These are phyloP conservation scores for Leishmania turanica DNA, from an alignment of 208 protist species.

Conservation along the genomic window DNA sequence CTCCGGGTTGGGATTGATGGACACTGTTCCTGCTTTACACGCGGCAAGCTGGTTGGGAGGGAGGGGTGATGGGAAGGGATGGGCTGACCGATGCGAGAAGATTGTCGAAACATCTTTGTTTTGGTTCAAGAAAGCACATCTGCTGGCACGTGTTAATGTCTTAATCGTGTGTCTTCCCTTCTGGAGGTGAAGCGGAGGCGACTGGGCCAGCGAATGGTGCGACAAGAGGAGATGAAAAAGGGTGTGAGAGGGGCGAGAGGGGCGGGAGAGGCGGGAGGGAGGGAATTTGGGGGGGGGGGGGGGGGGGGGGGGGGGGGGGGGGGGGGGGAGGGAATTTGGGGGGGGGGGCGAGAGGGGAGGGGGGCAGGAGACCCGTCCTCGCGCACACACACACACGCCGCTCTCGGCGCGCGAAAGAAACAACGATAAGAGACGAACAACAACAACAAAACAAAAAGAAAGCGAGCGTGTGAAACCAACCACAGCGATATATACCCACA, in stretches of 20 bases:
- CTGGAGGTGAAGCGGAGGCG: neutral
- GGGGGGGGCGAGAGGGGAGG: too few relatives aligned
- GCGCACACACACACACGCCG: neutral
- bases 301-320: too few relatives aligned
- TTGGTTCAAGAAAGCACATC: neutral
- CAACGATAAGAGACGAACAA: too few relatives aligned
- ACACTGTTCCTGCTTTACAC: neutral
- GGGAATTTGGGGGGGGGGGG: too few relatives aligned
- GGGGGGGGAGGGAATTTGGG: neutral
- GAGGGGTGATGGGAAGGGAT: neutral
- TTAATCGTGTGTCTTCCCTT: neutral
- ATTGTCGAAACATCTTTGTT: neutral
- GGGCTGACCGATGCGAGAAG: neutral
- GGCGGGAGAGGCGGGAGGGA: neutral
- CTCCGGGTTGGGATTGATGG: neutral
- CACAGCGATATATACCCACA: too few relatives aligned
- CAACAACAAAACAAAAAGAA: too few relatives aligned
- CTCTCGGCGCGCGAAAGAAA: too few relatives aligned
- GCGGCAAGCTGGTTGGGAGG: neutral
- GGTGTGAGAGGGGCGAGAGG: neutral
- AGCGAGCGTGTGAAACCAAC: too few relatives aligned
- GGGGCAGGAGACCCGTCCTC: neutral
- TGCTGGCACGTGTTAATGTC: neutral
- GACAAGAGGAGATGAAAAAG: neutral
- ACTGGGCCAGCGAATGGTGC: neutral